A percentile compares a stretch with the other conserved stretches of the same genome.
Evolutionary conservation across 2,329 filamentous ascomycete genomes (phyloP).

Genomic region (Orbilia oligospora): DNA sequence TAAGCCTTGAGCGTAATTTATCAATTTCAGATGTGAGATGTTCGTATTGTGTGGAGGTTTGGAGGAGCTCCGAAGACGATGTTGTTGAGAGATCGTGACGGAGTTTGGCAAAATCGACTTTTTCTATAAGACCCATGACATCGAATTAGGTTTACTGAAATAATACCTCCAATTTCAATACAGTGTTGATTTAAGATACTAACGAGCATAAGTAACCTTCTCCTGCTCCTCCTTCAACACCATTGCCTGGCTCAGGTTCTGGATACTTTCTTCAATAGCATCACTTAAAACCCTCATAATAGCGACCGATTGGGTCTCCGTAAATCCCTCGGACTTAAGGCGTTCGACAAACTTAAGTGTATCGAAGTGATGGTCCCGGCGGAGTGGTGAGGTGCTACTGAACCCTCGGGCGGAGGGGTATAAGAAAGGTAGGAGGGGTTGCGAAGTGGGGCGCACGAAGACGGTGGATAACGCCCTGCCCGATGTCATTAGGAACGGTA

Average conservation of each 20-base stretch:
- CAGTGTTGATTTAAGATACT: neutral
- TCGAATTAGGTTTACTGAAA: neutral
- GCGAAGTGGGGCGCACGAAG: slow-evolving; percentile 28
- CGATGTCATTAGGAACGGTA: neutral
- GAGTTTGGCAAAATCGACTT: slow-evolving; percentile 97
- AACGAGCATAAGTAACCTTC: slow-evolving; percentile 79
- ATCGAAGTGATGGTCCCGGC: slow-evolving; percentile 94
- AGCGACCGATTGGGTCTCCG: slow-evolving; percentile 93
- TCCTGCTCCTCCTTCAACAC: slow-evolving; percentile 93
- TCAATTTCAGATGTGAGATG: slow-evolving; percentile 93
- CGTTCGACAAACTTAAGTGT: slow-evolving; percentile 97
- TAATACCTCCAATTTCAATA: neutral
- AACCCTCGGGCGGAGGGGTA: slow-evolving; percentile 69
- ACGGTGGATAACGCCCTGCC: slow-evolving; percentile 23
- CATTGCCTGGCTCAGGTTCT: slow-evolving; percentile 98
- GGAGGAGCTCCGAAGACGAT: slow-evolving; percentile 89
- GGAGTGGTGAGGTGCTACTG: slow-evolving; percentile 75
- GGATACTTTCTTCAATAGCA: slow-evolving; percentile 97
- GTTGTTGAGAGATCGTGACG: slow-evolving; percentile 92
- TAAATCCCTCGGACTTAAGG: slow-evolving; percentile 91
- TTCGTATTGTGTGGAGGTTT: slow-evolving; percentile 91
- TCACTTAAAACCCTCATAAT: slow-evolving; percentile 98
- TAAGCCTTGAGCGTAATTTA: slow-evolving; percentile 88
- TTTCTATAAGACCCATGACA: slow-evolving; percentile 71
- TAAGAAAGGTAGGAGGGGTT: slow-evolving; percentile 36